A percentile compares a stretch with the other conserved stretches of the same genome.
These are phyloP conservation scores for Luffa acutangula DNA, from an alignment of 306 rosid species.

Conservation along the genomic window DNA sequence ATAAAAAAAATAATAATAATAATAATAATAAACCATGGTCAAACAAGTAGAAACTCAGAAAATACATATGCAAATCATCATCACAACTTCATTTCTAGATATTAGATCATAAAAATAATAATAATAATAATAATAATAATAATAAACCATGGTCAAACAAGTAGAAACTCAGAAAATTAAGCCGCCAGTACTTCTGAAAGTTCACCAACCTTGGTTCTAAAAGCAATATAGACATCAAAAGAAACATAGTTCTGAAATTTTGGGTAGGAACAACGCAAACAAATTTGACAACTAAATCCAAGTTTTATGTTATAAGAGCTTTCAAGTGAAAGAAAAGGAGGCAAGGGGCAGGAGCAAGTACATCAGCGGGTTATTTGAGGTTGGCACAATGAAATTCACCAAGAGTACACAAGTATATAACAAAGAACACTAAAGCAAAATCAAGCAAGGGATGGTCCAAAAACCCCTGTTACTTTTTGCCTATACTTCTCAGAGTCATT, in stretches of 20 bases:
- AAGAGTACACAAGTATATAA: not conserved
- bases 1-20: no score
- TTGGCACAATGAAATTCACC: not conserved
- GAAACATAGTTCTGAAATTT: not conserved
- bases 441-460: not conserved
- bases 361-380: no score
- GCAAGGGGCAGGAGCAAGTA: not conserved
- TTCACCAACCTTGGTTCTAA: not conserved
- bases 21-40: no score
- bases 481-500: not conserved
- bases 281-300: not conserved
- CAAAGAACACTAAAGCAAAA: not conserved
- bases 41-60: no score
- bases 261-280: not conserved
- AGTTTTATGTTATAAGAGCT: not conserved
- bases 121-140: no score
- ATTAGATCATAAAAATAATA: not conserved
- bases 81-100: not conserved
- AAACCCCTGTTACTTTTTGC: not conserved
- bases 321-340: not conserved
- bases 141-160: not conserved
- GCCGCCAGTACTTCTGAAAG: not conserved
- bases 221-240: not conserved
- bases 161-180: not conserved
- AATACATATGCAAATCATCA: not conserved